phyloP scores from a whole-genome alignment of 495 filamentous ascomycete genomes.

The Xylaria telfairii region DNA sequence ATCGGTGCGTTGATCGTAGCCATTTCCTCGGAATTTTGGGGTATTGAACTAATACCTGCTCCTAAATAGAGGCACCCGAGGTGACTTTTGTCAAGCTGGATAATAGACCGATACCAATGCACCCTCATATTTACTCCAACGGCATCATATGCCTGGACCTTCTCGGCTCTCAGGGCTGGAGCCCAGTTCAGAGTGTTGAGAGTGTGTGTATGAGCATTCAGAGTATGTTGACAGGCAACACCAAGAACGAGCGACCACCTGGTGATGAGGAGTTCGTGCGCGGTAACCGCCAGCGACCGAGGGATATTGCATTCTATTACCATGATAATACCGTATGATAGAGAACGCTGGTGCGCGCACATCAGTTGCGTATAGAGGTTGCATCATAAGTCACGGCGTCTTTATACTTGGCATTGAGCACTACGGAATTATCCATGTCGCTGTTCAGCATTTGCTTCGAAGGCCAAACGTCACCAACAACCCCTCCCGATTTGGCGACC shows the following conservation, averaged over 20 bases:
- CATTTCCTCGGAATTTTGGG: neutral
- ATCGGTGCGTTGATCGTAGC: conserved; percentile 66
- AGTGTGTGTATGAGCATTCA: conserved; percentile 97
- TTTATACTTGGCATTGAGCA: neutral
- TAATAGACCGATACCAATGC: conserved; percentile 83
- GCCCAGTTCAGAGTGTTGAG: conserved; percentile 95
- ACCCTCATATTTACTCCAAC: conserved; percentile 97
- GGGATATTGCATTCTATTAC: conserved; percentile 87
- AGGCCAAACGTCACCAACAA: neutral
- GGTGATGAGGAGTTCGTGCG: conserved; percentile 87
- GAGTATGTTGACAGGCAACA: conserved; percentile 96
- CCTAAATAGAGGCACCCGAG: conserved; percentile 79
- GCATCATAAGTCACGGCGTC: neutral
- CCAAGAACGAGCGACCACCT: conserved; percentile 82
- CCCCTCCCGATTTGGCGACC: neutral
- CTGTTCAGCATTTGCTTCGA: neutral
- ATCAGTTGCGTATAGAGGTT: neutral
- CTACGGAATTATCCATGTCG: neutral
- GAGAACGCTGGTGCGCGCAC: neutral
- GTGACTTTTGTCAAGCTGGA: conserved; percentile 78
- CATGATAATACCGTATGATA: conserved; percentile 81
- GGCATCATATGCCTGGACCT: conserved; percentile 98
- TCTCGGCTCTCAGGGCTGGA: conserved; percentile 86
- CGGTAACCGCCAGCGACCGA: conserved; percentile 74
- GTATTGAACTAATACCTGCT: conserved; percentile 28